phyloP scores from a whole-genome alignment of 2,329 filamentous ascomycete species.

The Sporothrix euskadiensis region DNA sequence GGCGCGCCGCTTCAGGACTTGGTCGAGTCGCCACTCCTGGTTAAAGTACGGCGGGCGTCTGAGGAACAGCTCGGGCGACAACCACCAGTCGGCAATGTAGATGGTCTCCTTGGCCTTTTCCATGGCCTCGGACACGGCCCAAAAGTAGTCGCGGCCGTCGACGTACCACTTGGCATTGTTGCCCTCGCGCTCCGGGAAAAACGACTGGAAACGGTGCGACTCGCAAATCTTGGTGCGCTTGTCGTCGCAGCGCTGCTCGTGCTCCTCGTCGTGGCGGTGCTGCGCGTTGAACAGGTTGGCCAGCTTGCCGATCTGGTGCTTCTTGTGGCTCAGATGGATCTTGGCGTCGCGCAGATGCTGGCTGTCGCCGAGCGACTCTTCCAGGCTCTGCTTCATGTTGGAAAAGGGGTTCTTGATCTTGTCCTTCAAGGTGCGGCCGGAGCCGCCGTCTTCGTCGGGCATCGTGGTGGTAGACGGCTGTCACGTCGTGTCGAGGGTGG shows the following conservation, averaged over 20 bases:
- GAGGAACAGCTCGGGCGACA: slow-evolving; percentile 84
- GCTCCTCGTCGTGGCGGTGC: slow-evolving; percentile 90
- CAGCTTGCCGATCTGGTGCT: slow-evolving; percentile 65
- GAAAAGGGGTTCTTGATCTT: slow-evolving; percentile 54
- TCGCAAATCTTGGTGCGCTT: slow-evolving; percentile 74
- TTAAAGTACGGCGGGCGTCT: slow-evolving; percentile 79
- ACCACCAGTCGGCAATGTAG: slow-evolving; percentile 97
- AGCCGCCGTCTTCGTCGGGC: slow-evolving; percentile 2
- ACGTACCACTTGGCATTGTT: slow-evolving; percentile 97
- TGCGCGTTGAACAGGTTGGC: slow-evolving; percentile 75
- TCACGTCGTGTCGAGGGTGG: neutral
- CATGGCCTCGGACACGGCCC: slow-evolving; percentile 86
- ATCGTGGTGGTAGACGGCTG: neutral
- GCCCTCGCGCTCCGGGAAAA: slow-evolving; percentile 80
- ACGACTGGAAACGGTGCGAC: slow-evolving; percentile 82
- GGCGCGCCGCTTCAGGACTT: slow-evolving; percentile 81
- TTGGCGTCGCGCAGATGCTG: slow-evolving; percentile 60
- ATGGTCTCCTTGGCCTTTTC: slow-evolving; percentile 89
- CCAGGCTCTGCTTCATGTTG: slow-evolving; percentile 52
- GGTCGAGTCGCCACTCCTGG: slow-evolving; percentile 84
- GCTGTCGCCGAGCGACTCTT: slow-evolving; percentile 55
- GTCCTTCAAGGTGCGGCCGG: slow-evolving; percentile 40
- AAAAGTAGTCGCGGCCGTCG: slow-evolving; percentile 92
- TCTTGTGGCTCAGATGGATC: slow-evolving; percentile 58
- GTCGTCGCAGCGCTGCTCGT: slow-evolving; percentile 79